A percentile compares a stretch with the other conserved stretches of the same genome.
Conservation (phyloP, 2,329 filamentous ascomycete genomes). For the Hymenoscyphus scutula region DNA sequence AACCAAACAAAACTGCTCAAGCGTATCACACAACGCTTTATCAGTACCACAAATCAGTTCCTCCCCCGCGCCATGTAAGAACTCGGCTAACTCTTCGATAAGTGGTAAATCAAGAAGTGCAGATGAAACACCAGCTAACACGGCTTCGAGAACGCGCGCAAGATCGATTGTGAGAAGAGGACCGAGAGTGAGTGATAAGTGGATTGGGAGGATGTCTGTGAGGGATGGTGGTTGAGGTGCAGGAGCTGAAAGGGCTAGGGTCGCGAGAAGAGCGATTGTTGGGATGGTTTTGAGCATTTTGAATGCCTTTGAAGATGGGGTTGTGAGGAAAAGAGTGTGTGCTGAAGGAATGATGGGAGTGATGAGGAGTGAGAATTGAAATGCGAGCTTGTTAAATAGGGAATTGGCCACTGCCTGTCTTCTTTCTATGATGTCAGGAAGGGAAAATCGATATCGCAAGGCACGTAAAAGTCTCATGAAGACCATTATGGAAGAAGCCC, state of each 20-base stretch:
- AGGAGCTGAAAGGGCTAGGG: neutral
- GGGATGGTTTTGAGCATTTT: neutral
- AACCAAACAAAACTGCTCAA: neutral
- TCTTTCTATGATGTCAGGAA: neutral
- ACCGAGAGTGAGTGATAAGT: neutral
- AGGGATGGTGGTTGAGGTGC: neutral
- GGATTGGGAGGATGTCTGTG: neutral
- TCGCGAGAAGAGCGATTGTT: neutral
- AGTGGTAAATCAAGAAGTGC: neutral
- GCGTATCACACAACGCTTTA: neutral
- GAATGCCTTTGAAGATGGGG: neutral
- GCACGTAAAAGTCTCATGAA: neutral
- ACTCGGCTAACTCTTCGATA: neutral
- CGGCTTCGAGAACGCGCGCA: constrained; percentile 9
- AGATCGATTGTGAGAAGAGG: neutral
- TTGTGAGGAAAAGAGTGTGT: no score
- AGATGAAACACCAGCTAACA: neutral
- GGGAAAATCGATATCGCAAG: neutral
- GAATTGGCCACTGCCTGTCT: neutral
- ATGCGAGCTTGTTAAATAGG: neutral
- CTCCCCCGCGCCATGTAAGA: neutral
- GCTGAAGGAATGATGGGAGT: no score
- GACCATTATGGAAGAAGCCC: no score
- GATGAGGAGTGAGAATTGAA: neutral
- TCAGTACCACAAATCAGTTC: neutral